Evolutionary conservation across 495 filamentous ascomycete species (phyloP), one percentile per base, ranked within the genome.

Genomic region (Aspergillus incahuasiensis): DNA sequence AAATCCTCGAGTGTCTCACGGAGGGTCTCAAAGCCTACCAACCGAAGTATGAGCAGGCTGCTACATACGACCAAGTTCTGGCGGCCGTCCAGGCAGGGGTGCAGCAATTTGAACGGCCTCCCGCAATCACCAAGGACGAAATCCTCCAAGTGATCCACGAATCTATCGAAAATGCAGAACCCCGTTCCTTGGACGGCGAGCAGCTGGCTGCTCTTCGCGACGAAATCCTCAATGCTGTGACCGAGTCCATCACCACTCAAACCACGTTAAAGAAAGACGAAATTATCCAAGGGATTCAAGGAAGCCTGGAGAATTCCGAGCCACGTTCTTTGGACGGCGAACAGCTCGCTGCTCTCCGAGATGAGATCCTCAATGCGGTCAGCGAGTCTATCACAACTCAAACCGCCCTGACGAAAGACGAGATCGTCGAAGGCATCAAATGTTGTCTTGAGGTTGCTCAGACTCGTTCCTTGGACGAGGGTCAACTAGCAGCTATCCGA

Each of bases 11-110:
- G 25, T 92, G 89, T 59, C 76, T 97, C 20, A 81, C 85, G 56
- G 87, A 97, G 67, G 92, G 92, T 5, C 76, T 97, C 8, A 84
- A 87, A 59, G 79, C 86, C 28, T 92, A 91, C 58, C 79, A 83
- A 38, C 85, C 85, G 1, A 76, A 75, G 43, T 70, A 82, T 34
- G 65, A 80, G 38, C 66, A 74, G 41, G 79, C 78, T 13, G 82
- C 87, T 13, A 87, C 82, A 15, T 83, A 85, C 54, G 88, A 92
- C 0, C 89, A 95, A 57, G 85, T 96, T 8, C 82, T 91, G 52
- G 79, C 85, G 32, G 89, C 89, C 42, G 86, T 97, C n/a, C 81
- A 87, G 34, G 85, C 90, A 60, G 90, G 88, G 8, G 67, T 96
- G 59, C 86, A 90, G 62, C 82, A 90, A 59, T 92, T 88, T 13